phyloP scores from a whole-genome alignment of 2,329 filamentous ascomycete species.

The Fonsecaea multimorphosa region DNA sequence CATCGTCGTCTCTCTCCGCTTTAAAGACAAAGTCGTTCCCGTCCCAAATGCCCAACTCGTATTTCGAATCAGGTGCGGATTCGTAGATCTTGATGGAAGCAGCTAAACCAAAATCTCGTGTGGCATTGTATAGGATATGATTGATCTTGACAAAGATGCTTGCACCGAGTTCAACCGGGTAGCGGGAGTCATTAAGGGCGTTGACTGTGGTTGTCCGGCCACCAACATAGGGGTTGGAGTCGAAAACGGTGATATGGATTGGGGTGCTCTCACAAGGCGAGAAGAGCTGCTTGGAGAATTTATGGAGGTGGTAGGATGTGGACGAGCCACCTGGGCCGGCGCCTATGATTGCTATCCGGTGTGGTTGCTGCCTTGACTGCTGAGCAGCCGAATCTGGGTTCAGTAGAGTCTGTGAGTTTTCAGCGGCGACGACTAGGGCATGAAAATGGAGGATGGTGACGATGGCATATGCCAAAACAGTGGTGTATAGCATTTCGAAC shows the following conservation, averaged over 20 bases:
- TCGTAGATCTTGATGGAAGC: conserved; percentile 57
- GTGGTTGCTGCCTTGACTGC: conserved; percentile 8
- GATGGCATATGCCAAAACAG: not conserved
- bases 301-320: conserved; percentile 78
- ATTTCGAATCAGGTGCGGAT: conserved; percentile 53
- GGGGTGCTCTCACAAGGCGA: conserved; percentile 54
- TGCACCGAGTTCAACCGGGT: conserved; percentile 84
- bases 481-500: conserved; percentile 1
- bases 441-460: not conserved
- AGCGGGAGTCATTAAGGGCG: conserved; percentile 69
- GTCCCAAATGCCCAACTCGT: conserved; percentile 81
- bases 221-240: conserved; percentile 76
- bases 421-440: not conserved
- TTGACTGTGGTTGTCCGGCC: conserved; percentile 86
- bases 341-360: conserved; percentile 54
- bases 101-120: conserved; percentile 71
- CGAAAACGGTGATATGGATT: conserved; percentile 85
- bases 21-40: conserved; percentile 75
- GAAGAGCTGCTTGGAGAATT: conserved; percentile 67
- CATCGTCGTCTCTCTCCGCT: conserved; percentile 62
- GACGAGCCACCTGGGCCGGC: conserved; percentile 89
- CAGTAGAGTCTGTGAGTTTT: conserved; percentile 1
- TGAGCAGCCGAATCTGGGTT: not conserved
- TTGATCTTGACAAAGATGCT: conserved; percentile 91
- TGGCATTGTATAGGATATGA: conserved; percentile 77